These are phyloP conservation scores for Striga hermonthica DNA, from an alignment of 305 asterid species.

Conservation along the genomic window DNA sequence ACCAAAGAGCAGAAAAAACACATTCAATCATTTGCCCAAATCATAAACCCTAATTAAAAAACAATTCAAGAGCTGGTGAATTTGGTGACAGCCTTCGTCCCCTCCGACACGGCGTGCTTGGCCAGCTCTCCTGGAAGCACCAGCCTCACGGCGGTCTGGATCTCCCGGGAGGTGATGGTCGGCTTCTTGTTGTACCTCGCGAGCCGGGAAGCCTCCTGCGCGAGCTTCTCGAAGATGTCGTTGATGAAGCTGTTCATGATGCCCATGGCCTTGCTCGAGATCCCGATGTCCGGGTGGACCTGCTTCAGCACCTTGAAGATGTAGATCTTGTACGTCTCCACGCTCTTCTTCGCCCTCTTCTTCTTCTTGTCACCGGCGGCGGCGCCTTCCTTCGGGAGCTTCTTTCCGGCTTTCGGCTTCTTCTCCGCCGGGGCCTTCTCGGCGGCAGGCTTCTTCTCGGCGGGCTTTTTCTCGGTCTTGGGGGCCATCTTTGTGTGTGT, in stretches of 20 bases:
- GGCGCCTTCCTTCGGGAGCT: neutral
- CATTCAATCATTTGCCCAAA: too few relatives aligned
- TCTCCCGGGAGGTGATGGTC: constrained; percentile 58
- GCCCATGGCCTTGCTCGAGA: constrained; percentile 59
- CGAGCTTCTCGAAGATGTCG: constrained; percentile 58
- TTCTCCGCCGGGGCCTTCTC: too few relatives aligned
- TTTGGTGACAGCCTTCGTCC: too few relatives aligned
- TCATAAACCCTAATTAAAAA: too few relatives aligned
- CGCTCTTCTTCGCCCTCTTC: constrained; percentile 46
- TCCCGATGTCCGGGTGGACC: constrained; percentile 50
- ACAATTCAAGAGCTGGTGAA: too few relatives aligned
- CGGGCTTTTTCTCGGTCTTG: too few relatives aligned
- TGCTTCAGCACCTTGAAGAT: constrained; percentile 57
- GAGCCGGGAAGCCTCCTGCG: constrained; percentile 48
- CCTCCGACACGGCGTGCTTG: too few relatives aligned
- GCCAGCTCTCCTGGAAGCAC: too few relatives aligned
- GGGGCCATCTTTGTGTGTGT: too few relatives aligned
- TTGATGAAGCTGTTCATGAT: constrained; percentile 60
- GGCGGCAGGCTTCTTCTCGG: too few relatives aligned
- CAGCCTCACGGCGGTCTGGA: constrained; percentile 54
- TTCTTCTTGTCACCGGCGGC: constrained; percentile 58
- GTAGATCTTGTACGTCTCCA: constrained; percentile 58
- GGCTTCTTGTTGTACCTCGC: constrained; percentile 65
- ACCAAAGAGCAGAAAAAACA: too few relatives aligned
- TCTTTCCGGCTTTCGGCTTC: too few relatives aligned